phyloP scores from a whole-genome alignment of 176 grass and related monocot genomes.

The Secale cereale region DNA sequence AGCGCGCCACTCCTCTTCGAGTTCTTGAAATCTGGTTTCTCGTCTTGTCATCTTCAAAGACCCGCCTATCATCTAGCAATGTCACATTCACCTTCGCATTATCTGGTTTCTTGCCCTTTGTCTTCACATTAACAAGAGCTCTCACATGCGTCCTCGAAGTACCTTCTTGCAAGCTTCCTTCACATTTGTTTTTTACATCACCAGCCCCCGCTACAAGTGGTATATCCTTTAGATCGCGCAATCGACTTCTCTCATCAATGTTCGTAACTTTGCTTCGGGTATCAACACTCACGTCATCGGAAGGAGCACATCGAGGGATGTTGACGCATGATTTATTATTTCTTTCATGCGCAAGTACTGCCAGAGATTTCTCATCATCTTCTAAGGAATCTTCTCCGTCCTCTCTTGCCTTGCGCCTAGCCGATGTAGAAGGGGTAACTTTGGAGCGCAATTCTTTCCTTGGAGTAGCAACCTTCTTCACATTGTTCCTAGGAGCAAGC shows the following conservation, averaged over 20 bases:
- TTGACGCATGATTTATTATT: constrained; percentile 26
- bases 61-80: background rate
- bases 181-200: background rate
- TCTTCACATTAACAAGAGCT: background rate
- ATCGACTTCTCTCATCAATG: background rate
- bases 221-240: background rate
- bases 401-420: background rate
- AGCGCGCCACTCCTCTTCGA: background rate
- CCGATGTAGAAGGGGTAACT: background rate
- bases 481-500: background rate
- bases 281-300: background rate
- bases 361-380: constrained; percentile 24
- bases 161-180: background rate
- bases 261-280: constrained; percentile 42
- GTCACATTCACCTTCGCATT: background rate
- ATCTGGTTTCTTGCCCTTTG: background rate
- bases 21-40: background rate
- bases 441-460: background rate
- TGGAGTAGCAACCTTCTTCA: background rate
- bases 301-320: constrained; percentile 38
- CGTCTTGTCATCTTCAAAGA: background rate
- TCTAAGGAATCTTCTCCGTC: constrained; percentile 8
- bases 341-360: constrained; percentile 22
- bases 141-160: background rate
- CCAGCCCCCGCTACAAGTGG: background rate